These are phyloP conservation scores for Fraxinus anomala DNA, from an alignment of 257 asterid species.

Conservation along the genomic window DNA sequence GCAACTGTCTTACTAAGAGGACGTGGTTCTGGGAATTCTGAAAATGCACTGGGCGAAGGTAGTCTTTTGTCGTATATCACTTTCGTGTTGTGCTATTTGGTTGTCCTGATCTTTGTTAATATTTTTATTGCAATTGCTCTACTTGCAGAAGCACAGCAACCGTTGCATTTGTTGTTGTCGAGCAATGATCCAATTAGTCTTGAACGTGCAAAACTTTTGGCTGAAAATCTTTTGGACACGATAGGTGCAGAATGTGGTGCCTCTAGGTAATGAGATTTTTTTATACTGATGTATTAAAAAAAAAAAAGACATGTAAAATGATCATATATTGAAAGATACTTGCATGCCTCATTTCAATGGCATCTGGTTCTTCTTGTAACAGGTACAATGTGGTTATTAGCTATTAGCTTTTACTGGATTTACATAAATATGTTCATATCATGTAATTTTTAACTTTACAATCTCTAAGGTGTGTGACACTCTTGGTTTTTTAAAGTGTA, in stretches of 20 bases:
- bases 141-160: slow-evolving; percentile 66
- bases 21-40: slow-evolving; percentile 61
- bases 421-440: neutral
- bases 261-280: slow-evolving; percentile 63
- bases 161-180: slow-evolving; percentile 79
- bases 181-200: slow-evolving; percentile 77
- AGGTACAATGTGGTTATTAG: neutral
- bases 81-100: slow-evolving; percentile 16
- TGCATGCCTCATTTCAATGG: neutral
- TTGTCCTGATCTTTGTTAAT: slow-evolving; percentile 19
- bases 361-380: neutral
- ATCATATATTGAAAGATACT: neutral
- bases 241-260: slow-evolving; percentile 79
- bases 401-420: slow-evolving; percentile 21
- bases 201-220: slow-evolving; percentile 86
- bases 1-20: slow-evolving; percentile 76
- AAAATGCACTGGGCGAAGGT: slow-evolving; percentile 68
- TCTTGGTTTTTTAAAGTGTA: neutral
- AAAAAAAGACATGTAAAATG: slow-evolving; percentile 12
- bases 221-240: slow-evolving; percentile 93
- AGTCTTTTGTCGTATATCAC: slow-evolving; percentile 26
- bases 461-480: neutral
- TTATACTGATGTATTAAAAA: slow-evolving; percentile 19
- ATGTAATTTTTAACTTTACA: neutral
- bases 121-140: slow-evolving; percentile 26